phyloP scores from a whole-genome alignment of 352 stramenopile species.

The Thraustotheca clavata region DNA sequence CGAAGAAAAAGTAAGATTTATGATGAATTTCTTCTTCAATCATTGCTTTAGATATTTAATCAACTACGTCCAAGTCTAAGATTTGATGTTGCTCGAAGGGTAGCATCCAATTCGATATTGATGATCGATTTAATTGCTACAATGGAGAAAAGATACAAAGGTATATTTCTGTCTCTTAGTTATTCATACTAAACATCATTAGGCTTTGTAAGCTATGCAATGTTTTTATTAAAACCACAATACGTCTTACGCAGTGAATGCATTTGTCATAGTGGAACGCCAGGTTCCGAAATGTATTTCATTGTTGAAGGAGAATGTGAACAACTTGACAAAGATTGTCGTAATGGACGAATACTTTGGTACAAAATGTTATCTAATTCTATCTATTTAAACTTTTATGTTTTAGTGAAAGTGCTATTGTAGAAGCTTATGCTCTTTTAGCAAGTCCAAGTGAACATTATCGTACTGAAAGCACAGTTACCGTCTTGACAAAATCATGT shows the following conservation, averaged over 20 bases:
- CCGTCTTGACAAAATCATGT: slow-evolving; percentile 53
- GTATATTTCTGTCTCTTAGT: slow-evolving; percentile 4
- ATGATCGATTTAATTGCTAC: slow-evolving; percentile 75
- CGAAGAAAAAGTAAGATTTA: slow-evolving; percentile 51
- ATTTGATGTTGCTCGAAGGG: slow-evolving; percentile 71
- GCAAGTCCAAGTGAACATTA: slow-evolving; percentile 59
- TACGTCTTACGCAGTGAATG: slow-evolving; percentile 60
- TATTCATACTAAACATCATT: background rate
- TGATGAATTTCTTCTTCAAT: background rate
- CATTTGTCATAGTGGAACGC: slow-evolving; percentile 59
- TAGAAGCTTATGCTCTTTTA: slow-evolving; percentile 80
- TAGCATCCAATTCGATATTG: slow-evolving; percentile 66
- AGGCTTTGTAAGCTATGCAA: slow-evolving; percentile 72
- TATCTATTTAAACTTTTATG: background rate
- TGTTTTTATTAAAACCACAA: slow-evolving; percentile 73
- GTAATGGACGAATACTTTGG: slow-evolving; percentile 43
- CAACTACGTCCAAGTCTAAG: slow-evolving; percentile 69
- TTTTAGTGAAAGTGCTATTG: slow-evolving; percentile 51
- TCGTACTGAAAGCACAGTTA: slow-evolving; percentile 60
- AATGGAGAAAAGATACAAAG: slow-evolving; percentile 84
- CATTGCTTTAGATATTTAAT: slow-evolving; percentile 50
- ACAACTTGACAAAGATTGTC: slow-evolving; percentile 58
- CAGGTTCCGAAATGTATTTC: slow-evolving; percentile 76
- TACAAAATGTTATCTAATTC: background rate
- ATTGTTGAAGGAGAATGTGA: slow-evolving; percentile 78